phyloP scores from a whole-genome alignment of 257 asterid species.

The Sherardia arvensis region DNA sequence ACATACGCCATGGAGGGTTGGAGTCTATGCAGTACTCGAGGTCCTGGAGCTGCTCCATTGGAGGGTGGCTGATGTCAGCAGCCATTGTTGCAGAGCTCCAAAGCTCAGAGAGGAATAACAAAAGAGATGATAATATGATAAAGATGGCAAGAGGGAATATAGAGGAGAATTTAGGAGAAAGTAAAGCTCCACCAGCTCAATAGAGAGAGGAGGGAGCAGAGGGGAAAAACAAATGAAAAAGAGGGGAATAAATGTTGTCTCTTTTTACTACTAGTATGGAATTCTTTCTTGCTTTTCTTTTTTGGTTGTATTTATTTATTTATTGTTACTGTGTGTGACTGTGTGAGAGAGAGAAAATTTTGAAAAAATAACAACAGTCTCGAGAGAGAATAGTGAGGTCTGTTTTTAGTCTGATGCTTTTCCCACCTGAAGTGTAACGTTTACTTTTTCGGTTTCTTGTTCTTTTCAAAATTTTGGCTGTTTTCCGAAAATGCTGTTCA shows the following conservation, averaged over 20 bases:
- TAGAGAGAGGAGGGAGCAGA: too few relatives aligned
- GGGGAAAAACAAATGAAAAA: slow-evolving; percentile 5
- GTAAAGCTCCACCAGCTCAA: slow-evolving; percentile 14
- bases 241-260: slow-evolving; percentile 20
- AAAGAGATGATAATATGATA: background rate
- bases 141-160: slow-evolving; percentile 10
- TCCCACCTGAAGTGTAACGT: slow-evolving; percentile 2
- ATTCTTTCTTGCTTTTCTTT: slow-evolving; percentile 1
- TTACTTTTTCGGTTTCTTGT: background rate
- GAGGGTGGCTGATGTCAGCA: slow-evolving; percentile 76
- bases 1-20: slow-evolving; percentile 90
- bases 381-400: slow-evolving; percentile 3
- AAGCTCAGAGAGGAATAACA: slow-evolving; percentile 1
- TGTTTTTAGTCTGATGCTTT: slow-evolving; percentile 4
- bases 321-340: background rate
- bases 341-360: background rate
- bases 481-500: background rate
- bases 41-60: slow-evolving; percentile 97
- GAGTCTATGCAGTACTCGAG: slow-evolving; percentile 96
- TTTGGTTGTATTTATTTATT: slow-evolving; percentile 3
- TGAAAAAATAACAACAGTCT: background rate
- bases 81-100: slow-evolving; percentile 20
- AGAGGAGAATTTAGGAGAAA: slow-evolving; percentile 12
- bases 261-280: background rate
- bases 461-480: background rate